Base-by-base conservation (phyloP, 1,284 basidiomycete species). In the Porogramme epimiltina region DNA sequence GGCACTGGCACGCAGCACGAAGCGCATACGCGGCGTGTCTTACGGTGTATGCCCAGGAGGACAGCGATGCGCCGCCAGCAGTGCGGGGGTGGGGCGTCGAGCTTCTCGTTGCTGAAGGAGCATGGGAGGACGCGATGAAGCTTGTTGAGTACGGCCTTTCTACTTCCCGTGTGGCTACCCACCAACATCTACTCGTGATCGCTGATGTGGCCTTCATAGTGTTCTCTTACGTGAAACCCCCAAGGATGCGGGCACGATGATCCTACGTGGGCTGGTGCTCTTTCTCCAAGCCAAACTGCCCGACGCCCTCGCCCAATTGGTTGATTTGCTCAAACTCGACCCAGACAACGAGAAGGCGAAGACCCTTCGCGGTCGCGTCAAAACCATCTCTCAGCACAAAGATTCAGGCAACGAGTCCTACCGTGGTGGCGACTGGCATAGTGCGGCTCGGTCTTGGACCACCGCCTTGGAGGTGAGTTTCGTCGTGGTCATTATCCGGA, bases 21-120 rank as follows among this genome's bases (percentile, higher is more conserved):
- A 37, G 38, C 15, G 55, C 58, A 19, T 57, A 56, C 42, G 58
- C 54, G 22, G 45, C 51, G 2, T 60, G 58, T 31, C 19, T 58
- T 9, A 18, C 23, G 3, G 37, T 53, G 3, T 50, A 54, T 23
- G 46, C 42, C 16, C 50, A 54, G 10, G 53, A 63, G 34, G 39
- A 45, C 28, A 45, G 45, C 18, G 45, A 46, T n/a, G 24, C 52
- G 0, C 57, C 61, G 0, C 23, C 49, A 1, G 49, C 52, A 25
- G 45, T 61, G 10, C 52, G 51, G 9, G 61, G 62, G 42, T 61
- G 58, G 60, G 41, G 48, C 5, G 47, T 63, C 19, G 57, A 55
- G 42, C 33, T 58, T 28, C 37, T 34, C 2, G 45, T 63, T 9
- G 58, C 51, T 10, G 54, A 61, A 22, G 38, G 52, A n/a, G 24